Evolutionary conservation across 345 rosid species (phyloP).

Genomic region (Salix caprea): DNA sequence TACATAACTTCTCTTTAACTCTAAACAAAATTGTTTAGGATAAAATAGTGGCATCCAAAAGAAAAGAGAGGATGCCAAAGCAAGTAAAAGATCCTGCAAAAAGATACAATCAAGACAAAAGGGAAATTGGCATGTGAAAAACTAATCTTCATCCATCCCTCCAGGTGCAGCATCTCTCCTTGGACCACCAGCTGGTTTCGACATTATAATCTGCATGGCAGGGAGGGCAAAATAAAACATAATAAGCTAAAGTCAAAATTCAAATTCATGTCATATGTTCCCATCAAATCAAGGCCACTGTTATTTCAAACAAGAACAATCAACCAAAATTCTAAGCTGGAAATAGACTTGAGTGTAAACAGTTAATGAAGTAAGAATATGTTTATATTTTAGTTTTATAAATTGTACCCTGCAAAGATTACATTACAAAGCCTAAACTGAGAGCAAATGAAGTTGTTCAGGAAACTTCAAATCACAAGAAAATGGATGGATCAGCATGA

Average conservation of each 20-base stretch:
- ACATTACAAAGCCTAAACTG: background rate
- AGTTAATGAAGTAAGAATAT: too few species aligned
- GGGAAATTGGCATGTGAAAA: background rate
- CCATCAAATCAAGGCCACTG: background rate
- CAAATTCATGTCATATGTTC: background rate
- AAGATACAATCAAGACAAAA: background rate
- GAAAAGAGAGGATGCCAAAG: background rate
- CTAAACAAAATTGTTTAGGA: conserved; percentile 19
- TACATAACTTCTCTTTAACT: conserved; percentile 9
- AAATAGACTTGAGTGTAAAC: too few species aligned
- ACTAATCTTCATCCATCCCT: conserved; percentile 68
- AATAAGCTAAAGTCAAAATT: background rate
- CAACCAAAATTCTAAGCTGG: background rate
- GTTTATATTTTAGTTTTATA: background rate
- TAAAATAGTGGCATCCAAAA: background rate
- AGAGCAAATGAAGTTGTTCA: background rate
- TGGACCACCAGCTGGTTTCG: conserved; percentile 95
- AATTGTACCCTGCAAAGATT: background rate
- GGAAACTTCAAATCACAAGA: background rate
- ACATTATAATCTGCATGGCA: conserved; percentile 78
- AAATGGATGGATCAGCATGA: background rate
- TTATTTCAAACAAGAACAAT: background rate
- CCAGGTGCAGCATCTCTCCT: conserved; percentile 54
- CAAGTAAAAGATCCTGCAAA: background rate
- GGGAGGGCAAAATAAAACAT: conserved; percentile 8